Evolutionary conservation across 2,329 filamentous ascomycete genomes (phyloP), one percentile per base, ranked within the genome.

Genomic region (Colletotrichum sp.): DNA sequence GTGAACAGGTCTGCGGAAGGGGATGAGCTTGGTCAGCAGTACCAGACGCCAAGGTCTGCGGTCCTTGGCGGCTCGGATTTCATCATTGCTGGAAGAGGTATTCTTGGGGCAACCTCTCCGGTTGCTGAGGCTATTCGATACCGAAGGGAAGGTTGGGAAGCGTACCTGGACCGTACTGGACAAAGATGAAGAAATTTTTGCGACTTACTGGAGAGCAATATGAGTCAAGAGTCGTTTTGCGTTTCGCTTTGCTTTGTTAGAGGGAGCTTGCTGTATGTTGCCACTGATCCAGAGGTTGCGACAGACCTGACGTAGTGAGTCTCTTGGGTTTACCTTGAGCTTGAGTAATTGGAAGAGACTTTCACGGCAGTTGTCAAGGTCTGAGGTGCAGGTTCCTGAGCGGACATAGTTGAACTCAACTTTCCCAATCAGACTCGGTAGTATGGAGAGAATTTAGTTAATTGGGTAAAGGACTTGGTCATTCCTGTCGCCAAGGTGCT

Each of bases 31-130:
- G 90, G 90, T 4, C 90, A 92, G 83, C 89, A 90, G 80, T 92
- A 92, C 82, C 90, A 90, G 79, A 90, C 87, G 0, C 90, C 90
- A 0, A 80, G 82, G 34, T 87, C 86, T 63, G 86, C 91, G 10
- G 84, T 92, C 10, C 81, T 83, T 67, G 84, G 85, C 32, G 89
- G 90, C 6, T 87, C 87, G 55, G 90, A 92, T 80, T 84, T 92
- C 64, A 87, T 92, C 65, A 92, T 92, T 77, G 90, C 91, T 1
- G 90, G 90, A 0, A 84, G 90, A 24, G 90, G 90, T 7, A 90
- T 92, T 61, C 84, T 90, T 16, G 84, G 82, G 10, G 87, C 87
- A 7, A 75, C 82, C 24, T 86, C 91, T 79, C 84, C 87, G 34
- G 82, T 80, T 16, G 81, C 80, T 5, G 87, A 88, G 69, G 89